Evolutionary conservation across 2,329 filamentous ascomycete species (phyloP), one percentile per base, ranked within the genome.

Genomic region (Lecanosticta acicola): DNA sequence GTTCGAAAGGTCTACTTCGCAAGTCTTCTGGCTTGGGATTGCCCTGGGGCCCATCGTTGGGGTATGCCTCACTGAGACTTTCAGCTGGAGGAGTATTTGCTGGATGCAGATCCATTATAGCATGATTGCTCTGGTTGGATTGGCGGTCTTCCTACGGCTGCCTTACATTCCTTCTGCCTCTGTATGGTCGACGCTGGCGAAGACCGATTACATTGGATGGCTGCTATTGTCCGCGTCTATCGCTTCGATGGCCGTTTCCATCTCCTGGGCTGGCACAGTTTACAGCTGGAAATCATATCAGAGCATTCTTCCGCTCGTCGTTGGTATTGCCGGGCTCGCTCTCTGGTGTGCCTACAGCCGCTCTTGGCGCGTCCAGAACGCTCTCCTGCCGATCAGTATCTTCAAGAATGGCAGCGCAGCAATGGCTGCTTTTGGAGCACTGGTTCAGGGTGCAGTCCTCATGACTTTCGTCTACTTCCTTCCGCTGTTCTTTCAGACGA

Each of bases 31-130:
- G 2, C 43, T 83, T 4, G 80, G 79, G 1, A 78, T 69, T 2
- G 74, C 78, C 0, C 64, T 66, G 13, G 77, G 77, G 0, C 79
- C 71, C 2, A 48, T 71, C 11, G 47, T 70, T 1, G 68, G 78
- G 5, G 77, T 76, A 16, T 76, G 70, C 2, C 76, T 79, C 48
- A 69, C 76, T 1, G 68, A 79, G 46, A 67, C 71, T 32, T 68
- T 71, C 1, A 65, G 65, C 1, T 81, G 79, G 80, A 65, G 74
- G 4, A 84, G 79, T 79, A 75, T 84, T 39, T 82, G 83, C 58
- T 85, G 76, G 72, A 71, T 82, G 54, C 84, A 83, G 53, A 64
- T 82, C 1, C 78, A 79, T 2, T 74, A 82, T 56, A 19, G 39
- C 33, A 4, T 78, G 11, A 74, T 72, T 2, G 61, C 67, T 13